Base-by-base conservation (phyloP, 2,329 filamentous ascomycete species). In the Aspergillus melleus region DNA sequence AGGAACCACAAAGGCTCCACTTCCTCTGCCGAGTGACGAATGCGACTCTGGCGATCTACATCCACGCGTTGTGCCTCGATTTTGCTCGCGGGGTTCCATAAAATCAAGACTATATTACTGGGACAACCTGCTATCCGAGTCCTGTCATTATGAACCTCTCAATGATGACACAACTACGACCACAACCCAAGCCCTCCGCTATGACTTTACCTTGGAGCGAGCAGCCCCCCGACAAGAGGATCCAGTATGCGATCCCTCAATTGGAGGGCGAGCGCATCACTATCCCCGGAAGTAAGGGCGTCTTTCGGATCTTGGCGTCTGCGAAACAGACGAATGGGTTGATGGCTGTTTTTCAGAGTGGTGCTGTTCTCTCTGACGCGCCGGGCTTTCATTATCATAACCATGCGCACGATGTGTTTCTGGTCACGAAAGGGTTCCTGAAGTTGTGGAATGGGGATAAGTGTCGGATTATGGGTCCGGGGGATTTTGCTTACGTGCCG, bases 361-460 rank as follows among this genome's bases (percentile, higher is more conserved):
- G 80, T 6, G 81, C 80, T 0, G 78, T 79, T 2, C 72, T 72
- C 5, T 72, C 70, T 2, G 70, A 72, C 55, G 70, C 69, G 3
- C 70, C 69, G 0, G 84, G 83, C 0, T 86, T 86, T 64, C 84
- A 86, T 69, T 85, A 79, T 64, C 84, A 86, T 64, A 76, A 78
- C 32, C 78, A 85, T 54, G 81, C 84, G 0, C 84, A 86, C 64
- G 84, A 86, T 66, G 79, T 86, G 4, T 86, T 86, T 64, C 71
- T 86, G 2, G 81, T 82, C 19, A 78, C 82, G 3, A 84, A 86
- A 67, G 84, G 84, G 0, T 80, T 70, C 57, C 65, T 86, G 62
- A 86, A 85, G 63, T 71, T 86, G 6, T 86, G 82, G 81, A 83
- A 81, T n/a, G 81, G 81, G n/a, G 82, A 85, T 51, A 77, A 83